phyloP scores from a whole-genome alignment of 805 yeast species.

The Ogataea henricii region DNA sequence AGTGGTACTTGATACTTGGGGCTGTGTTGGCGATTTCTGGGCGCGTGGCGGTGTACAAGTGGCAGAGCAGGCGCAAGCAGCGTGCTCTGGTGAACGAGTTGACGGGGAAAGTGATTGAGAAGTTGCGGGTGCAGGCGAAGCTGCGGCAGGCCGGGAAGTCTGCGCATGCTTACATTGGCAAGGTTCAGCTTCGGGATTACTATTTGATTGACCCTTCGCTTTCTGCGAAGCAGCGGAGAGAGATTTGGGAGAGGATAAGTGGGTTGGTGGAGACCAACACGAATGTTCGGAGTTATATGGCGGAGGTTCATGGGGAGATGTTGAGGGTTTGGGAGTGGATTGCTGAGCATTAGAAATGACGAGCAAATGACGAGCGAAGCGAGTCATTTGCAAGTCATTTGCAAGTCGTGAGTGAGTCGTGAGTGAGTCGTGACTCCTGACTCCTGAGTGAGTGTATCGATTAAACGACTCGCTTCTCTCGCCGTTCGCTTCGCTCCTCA shows the following conservation, averaged over 20 bases:
- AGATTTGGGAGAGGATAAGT: slow-evolving; percentile 61
- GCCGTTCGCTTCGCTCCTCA: too few species aligned
- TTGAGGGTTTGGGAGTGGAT: slow-evolving; percentile 90
- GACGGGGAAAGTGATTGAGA: slow-evolving; percentile 49
- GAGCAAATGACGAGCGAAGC: not conserved
- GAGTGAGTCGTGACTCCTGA: too few species aligned
- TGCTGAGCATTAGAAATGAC: slow-evolving; percentile 37
- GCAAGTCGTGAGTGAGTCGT: too few species aligned
- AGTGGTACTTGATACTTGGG: slow-evolving; percentile 22
- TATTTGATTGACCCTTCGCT: slow-evolving; percentile 44
- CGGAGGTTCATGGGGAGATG: slow-evolving; percentile 85
- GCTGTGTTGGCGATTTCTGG: slow-evolving; percentile 5
- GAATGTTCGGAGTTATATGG: slow-evolving; percentile 59
- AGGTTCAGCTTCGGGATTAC: slow-evolving; percentile 72
- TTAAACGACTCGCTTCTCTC: too few species aligned
- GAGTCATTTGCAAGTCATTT: not conserved
- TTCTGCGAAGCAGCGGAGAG: slow-evolving; percentile 41
- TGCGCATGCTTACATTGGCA: slow-evolving; percentile 55
- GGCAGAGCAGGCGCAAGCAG: slow-evolving; percentile 32
- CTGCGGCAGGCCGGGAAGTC: slow-evolving; percentile 37
- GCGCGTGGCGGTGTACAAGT: slow-evolving; percentile 6
- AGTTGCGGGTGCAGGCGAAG: slow-evolving; percentile 49
- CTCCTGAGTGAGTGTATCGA: too few species aligned
- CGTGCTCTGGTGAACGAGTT: slow-evolving; percentile 46
- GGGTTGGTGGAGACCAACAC: slow-evolving; percentile 62